Base-by-base conservation (phyloP, 129 eudicot species). In the Calendula officinalis region DNA sequence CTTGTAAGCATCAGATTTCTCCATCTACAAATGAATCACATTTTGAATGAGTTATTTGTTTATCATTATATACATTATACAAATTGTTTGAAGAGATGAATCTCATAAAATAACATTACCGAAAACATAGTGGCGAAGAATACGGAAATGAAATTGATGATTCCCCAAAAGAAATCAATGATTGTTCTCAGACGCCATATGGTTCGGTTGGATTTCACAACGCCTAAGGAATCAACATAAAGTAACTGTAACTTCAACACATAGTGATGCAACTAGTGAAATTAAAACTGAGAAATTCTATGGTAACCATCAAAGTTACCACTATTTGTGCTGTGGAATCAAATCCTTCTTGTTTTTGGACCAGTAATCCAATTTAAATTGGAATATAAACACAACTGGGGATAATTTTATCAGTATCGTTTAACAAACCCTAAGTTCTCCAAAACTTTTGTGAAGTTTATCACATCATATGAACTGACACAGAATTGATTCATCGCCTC, bases 111-210 rank as follows among this genome's bases (percentile, higher is more conserved):
- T 5, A 15, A 57, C 35, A 72, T 76, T 84, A 88, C 99, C 86
- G 95, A 92, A 69, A 92, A 85, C 96, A 92, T 83, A 60, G 99
- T 92, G 30, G 77, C 64, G 32, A 92, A 85, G 67, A 92, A 92
- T 77, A 92, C 83, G 0, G 79, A 71, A 65, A 92, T 79, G 70
- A 85, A 62, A 78, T 82, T 86, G 30, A 88, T 22, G 22, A 88
- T 75, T 12, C 84, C 77, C 91, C 91, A 79, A 75, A 92, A 85
- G 79, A 83, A 85, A 80, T 88, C 90, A 37, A 84, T 83, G 54
- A 88, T 68, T 57, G 95, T 88, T 71, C 78, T 79, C 56, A 92
- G 62, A 9, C 96, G 83, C 99, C 99, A 92, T 69, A 92, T 56
- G 44, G 99, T 76, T 63, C 86, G 84, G 80, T 80, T 85, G 39